These are phyloP conservation scores for Aspergillus tamarii DNA, from an alignment of 2,329 filamentous ascomycete genomes.

Conservation along the genomic window DNA sequence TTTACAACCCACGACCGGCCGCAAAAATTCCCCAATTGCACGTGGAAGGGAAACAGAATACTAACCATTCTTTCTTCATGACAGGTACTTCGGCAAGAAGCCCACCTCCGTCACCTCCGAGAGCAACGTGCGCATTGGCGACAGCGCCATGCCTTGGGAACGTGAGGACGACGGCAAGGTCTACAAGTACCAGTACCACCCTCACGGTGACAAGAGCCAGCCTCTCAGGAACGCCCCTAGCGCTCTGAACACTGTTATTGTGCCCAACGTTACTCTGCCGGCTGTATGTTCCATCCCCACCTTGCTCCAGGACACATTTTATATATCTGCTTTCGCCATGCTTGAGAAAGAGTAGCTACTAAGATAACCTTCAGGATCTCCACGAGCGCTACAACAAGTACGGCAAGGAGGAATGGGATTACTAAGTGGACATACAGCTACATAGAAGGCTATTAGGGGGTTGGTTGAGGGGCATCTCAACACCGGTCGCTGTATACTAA, in stretches of 20 bases:
- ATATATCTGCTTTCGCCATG: neutral
- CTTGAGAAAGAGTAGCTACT: slow-evolving; percentile 13
- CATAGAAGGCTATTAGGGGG: slow-evolving; percentile 17
- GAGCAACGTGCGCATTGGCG: slow-evolving; percentile 71
- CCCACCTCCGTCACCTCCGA: slow-evolving; percentile 87
- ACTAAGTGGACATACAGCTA: slow-evolving; percentile 30
- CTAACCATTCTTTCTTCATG: slow-evolving; percentile 10
- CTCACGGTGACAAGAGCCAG: slow-evolving; percentile 77
- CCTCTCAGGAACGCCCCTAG: slow-evolving; percentile 87
- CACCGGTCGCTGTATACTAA: slow-evolving; percentile 38
- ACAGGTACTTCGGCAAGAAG: slow-evolving; percentile 68
- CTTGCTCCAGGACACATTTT: neutral
- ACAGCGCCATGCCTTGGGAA: slow-evolving; percentile 91
- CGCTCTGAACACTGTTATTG: slow-evolving; percentile 90
- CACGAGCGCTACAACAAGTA: slow-evolving; percentile 99
- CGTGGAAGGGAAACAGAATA: neutral
- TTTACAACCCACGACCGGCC: slow-evolving; percentile 7
- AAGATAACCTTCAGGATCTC: slow-evolving; percentile 63
- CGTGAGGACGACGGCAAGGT: slow-evolving; percentile 66
- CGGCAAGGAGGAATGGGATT: slow-evolving; percentile 85
- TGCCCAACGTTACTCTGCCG: slow-evolving; percentile 90
- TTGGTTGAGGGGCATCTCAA: slow-evolving; percentile 18
- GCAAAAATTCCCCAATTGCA: slow-evolving; percentile 14
- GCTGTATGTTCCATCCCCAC: slow-evolving; percentile 63
- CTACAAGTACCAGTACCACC: slow-evolving; percentile 78